These are phyloP conservation scores for Podosphaera leucotricha DNA, from an alignment of 2,329 filamentous ascomycete genomes.

Conservation along the genomic window DNA sequence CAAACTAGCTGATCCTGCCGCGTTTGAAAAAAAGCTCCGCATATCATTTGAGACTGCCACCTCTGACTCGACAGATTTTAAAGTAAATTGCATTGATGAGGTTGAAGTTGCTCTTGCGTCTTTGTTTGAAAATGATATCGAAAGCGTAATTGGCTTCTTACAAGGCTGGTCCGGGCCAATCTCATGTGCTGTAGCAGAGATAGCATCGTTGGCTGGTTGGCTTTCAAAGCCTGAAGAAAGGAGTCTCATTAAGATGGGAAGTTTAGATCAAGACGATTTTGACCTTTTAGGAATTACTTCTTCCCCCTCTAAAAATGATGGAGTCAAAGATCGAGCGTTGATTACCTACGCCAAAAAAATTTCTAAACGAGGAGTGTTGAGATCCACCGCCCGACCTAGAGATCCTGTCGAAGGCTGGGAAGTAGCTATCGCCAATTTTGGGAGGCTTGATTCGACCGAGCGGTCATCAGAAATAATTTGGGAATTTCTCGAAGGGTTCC, in stretches of 20 bases:
- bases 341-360: slow-evolving; percentile 50
- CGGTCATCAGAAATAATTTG: slow-evolving; percentile 52
- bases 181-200: slow-evolving; percentile 55
- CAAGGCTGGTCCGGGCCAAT: slow-evolving; percentile 61
- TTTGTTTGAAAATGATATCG: slow-evolving; percentile 59
- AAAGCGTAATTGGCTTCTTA: slow-evolving; percentile 51
- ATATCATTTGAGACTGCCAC: slow-evolving; percentile 42
- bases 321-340: slow-evolving; percentile 60
- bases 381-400: slow-evolving; percentile 4
- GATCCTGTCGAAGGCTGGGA: slow-evolving; percentile 57
- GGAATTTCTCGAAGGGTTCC: slow-evolving; percentile 46
- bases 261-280: slow-evolving; percentile 62
- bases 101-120: slow-evolving; percentile 66
- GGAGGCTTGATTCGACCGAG: slow-evolving; percentile 51
- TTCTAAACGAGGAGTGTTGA: slow-evolving; percentile 24
- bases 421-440: slow-evolving; percentile 60
- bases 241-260: slow-evolving; percentile 29
- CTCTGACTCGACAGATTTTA: slow-evolving; percentile 44
- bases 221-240: slow-evolving; percentile 35
- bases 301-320: slow-evolving; percentile 33
- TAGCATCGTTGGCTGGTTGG: slow-evolving; percentile 70
- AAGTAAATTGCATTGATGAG: slow-evolving; percentile 50
- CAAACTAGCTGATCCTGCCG: slow-evolving; percentile 26
- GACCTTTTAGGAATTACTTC: slow-evolving; percentile 47
- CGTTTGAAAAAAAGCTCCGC: slow-evolving; percentile 52